Evolutionary conservation across 345 rosid genomes (phyloP).

Genomic region (Pugionium dolabratum): DNA sequence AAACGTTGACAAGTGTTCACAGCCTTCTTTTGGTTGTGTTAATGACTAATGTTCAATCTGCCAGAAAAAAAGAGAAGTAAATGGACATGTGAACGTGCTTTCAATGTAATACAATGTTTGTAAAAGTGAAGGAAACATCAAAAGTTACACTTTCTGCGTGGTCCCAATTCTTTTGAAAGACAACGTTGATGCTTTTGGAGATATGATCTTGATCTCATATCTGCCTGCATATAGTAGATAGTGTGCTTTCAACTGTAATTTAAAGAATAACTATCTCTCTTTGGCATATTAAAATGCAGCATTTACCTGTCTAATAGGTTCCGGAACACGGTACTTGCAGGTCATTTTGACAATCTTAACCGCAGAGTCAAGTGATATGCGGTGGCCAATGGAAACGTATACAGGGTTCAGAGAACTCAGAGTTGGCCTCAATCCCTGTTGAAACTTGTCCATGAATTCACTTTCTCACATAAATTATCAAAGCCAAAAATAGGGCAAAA

Average conservation of each 20-base stretch:
- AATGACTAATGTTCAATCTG: slow-evolving; percentile 25
- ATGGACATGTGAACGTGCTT: slow-evolving; percentile 21
- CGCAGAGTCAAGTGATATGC: slow-evolving; percentile 70
- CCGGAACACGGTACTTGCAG: slow-evolving; percentile 84
- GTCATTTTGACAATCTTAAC: slow-evolving; percentile 58
- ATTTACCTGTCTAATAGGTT: slow-evolving; percentile 85
- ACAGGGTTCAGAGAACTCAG: slow-evolving; percentile 63
- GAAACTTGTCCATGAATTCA: slow-evolving; percentile 15
- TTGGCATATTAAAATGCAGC: slow-evolving; percentile 17
- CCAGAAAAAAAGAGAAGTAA: slow-evolving; percentile 17
- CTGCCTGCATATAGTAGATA: slow-evolving; percentile 54
- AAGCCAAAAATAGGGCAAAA: neutral
- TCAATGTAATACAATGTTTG: neutral
- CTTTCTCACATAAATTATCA: slow-evolving; percentile 16
- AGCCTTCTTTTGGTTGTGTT: slow-evolving; percentile 9
- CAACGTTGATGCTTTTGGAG: slow-evolving; percentile 49
- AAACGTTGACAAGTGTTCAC: slow-evolving; percentile 1
- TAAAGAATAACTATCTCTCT: neutral
- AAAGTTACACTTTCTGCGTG: slow-evolving; percentile 18
- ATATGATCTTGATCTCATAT: slow-evolving; percentile 70
- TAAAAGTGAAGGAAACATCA: slow-evolving; percentile 7
- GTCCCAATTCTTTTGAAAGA: slow-evolving; percentile 27
- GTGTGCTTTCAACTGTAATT: slow-evolving; percentile 12
- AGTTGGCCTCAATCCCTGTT: slow-evolving; percentile 68
- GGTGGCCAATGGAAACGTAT: slow-evolving; percentile 80